Evolutionary conservation across 768 basidiomycete species (phyloP), one percentile per base, ranked within the genome.

Genomic region (Mycena crocata): DNA sequence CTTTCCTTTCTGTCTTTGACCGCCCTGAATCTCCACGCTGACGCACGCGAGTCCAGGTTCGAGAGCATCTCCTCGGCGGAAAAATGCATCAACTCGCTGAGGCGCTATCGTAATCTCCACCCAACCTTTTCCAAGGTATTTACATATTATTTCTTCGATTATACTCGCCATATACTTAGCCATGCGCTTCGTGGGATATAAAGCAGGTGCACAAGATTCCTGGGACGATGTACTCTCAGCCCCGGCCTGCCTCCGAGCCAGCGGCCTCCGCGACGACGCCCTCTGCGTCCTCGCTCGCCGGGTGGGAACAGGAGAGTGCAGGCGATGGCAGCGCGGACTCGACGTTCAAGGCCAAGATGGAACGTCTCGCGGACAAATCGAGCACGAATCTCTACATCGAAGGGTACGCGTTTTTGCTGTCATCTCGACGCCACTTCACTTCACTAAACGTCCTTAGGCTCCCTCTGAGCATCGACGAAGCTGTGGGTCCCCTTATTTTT

Each of bases 311-410:
- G 65, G 74, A 73, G 58, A 66, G 66, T 48, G 44, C 37, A 8
- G 55, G 62, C 7, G 62, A 40, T 2, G 65, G 48, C 17, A 71
- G 55, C 26, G 77, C 74, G 5, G 80, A 79, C 37, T 79, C 80
- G 48, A 82, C 85, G 3, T 93, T 94, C 85, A 93, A 93, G 77
- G 80, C 85, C n/a, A 86, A 87, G 76, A 94, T 94, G 93, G 92
- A 93, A 73, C 87, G 85, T 62, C 78, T 93, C 57, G 84, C 85
- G 64, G 92, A 94, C 73, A 79, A 79, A 52, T 74, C 73, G 19
- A 93, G 91, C 57, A 93, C 92, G 21, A 93, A 94, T 76, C 76
- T 94, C 66, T 94, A 94, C 77, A 89, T 94, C 76, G 93, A 94
- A 77, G 92, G 92, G 82, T 88, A 62, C 59, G 82, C 71, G 24